Evolutionary conservation across 371 early-diverging fungal genomes (phyloP).

Genomic region (Coemansia sp.): DNA sequence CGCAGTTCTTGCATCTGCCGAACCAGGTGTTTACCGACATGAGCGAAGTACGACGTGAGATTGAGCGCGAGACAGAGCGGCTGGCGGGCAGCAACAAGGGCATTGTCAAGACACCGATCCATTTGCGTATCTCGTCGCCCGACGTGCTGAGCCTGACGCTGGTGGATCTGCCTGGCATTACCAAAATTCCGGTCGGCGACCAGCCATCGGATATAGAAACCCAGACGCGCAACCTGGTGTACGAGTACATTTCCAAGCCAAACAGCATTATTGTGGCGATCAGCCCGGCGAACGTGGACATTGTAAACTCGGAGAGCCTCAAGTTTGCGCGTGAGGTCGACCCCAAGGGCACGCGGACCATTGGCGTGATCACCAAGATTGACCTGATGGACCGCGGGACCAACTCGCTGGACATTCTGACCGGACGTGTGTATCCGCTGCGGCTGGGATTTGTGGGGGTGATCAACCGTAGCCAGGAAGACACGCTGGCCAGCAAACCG

Average conservation of each 20-base stretch:
- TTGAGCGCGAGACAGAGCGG: conserved; percentile 84
- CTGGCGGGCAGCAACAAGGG: conserved; percentile 86
- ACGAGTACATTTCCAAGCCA: conserved; percentile 83
- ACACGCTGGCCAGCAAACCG: conserved; percentile 77
- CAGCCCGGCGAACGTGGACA: conserved; percentile 87
- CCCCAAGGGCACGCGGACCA: conserved; percentile 81
- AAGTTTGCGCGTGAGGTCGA: conserved; percentile 91
- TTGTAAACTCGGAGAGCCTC: conserved; percentile 92
- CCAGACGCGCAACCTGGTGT: conserved; percentile 79
- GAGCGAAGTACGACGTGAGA: conserved; percentile 82
- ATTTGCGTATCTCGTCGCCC: conserved; percentile 82
- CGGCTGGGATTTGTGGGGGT: conserved; percentile 91
- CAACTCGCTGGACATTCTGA: conserved; percentile 82
- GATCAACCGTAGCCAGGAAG: conserved; percentile 88
- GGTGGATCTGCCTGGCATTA: conserved; percentile 93
- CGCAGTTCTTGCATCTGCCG: conserved; percentile 75
- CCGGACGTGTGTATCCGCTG: conserved; percentile 78
- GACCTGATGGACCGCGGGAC: conserved; percentile 96
- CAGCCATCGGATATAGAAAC: conserved; percentile 89
- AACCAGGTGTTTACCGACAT: conserved; percentile 80
- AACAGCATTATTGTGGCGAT: conserved; percentile 96
- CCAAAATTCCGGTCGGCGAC: conserved; percentile 79
- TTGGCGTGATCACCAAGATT: conserved; percentile 92
- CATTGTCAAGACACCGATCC: conserved; percentile 82
- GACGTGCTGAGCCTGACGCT: conserved; percentile 89